phyloP scores from a whole-genome alignment of 345 rosid species.

The Excoecaria cochinchinensis region DNA sequence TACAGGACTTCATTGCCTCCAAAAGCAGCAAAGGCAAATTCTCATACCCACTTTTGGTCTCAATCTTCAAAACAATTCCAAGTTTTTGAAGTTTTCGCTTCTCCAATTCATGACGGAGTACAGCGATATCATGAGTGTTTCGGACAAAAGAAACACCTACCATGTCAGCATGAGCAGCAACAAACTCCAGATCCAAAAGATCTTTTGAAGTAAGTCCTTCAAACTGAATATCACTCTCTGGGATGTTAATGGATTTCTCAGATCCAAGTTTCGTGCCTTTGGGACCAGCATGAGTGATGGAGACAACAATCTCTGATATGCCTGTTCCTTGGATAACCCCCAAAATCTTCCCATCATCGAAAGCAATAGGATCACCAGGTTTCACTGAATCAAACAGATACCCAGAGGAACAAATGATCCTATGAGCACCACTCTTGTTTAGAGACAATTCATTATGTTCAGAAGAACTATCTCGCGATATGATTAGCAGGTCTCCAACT shows the following conservation, averaged over 20 bases:
- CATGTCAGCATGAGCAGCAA: conserved; percentile 67
- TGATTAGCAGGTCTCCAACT: conserved; percentile 62
- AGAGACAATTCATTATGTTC: conserved; percentile 27
- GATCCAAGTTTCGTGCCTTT: conserved; percentile 66
- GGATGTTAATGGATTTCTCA: conserved; percentile 69
- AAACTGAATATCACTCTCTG: conserved; percentile 52
- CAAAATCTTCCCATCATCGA: conserved; percentile 74
- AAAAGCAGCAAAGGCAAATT: conserved; percentile 49
- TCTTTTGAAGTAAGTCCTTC: conserved; percentile 73
- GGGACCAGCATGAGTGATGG: conserved; percentile 56
- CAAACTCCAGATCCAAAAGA: conserved; percentile 59
- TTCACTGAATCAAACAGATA: conserved; percentile 62
- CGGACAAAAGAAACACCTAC: conserved; percentile 66
- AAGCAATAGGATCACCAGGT: conserved; percentile 60
- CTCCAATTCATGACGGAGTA: conserved; percentile 55
- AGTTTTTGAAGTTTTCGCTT: conserved; percentile 45
- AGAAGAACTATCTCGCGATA: conserved; percentile 40
- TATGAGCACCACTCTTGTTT: conserved; percentile 38
- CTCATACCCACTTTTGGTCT: conserved; percentile 56
- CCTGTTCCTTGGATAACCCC: conserved; percentile 58
- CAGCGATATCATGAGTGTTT: conserved; percentile 47
- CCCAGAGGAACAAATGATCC: conserved; percentile 52
- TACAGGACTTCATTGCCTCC: conserved; percentile 60
- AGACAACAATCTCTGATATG: conserved; percentile 54
- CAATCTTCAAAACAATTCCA: conserved; percentile 63